Percentiles rank a stretch among this genome's conserved stretches.
These are phyloP conservation scores for Hapsidospora chrysogenum DNA, from an alignment of 495 filamentous ascomycete species.

Conservation along the genomic window DNA sequence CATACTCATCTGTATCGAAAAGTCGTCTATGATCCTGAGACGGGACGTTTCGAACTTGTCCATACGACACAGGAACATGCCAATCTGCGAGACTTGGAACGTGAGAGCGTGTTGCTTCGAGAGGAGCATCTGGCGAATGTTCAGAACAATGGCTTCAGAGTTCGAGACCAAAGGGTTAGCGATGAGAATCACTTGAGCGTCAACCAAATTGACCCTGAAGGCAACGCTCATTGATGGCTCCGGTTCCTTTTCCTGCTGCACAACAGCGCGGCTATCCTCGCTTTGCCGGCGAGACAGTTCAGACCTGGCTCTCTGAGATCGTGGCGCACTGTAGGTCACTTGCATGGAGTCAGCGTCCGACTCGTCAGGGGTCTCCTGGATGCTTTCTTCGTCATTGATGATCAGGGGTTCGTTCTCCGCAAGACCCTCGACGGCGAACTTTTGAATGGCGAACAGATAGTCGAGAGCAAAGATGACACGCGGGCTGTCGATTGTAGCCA, in stretches of 20 bases:
- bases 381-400: constrained; percentile 33
- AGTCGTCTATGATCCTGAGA: constrained; percentile 86
- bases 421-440: constrained; percentile 54
- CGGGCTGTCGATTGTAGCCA: constrained; percentile 91
- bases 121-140: constrained; percentile 82
- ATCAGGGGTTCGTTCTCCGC: constrained; percentile 41
- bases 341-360: constrained; percentile 38
- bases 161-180: constrained; percentile 79
- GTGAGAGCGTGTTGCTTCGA: constrained; percentile 91
- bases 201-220: constrained; percentile 84
- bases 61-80: constrained; percentile 98
- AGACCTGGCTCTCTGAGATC: constrained; percentile 7
- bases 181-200: constrained; percentile 89
- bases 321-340: constrained; percentile 13
- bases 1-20: constrained; percentile 77
- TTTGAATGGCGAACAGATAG: constrained; percentile 79
- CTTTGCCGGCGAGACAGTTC: not conserved
- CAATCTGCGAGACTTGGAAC: constrained; percentile 77
- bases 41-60: constrained; percentile 79
- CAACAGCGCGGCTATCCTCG: not conserved
- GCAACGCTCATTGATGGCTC: constrained; percentile 46
- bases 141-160: constrained; percentile 90
- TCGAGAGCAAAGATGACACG: constrained; percentile 88
- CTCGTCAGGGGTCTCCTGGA: constrained; percentile 40
- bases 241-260: constrained; percentile 17